Evolutionary conservation across 805 yeast genomes (phyloP).

Genomic region (Grigorovia transvaalensis): DNA sequence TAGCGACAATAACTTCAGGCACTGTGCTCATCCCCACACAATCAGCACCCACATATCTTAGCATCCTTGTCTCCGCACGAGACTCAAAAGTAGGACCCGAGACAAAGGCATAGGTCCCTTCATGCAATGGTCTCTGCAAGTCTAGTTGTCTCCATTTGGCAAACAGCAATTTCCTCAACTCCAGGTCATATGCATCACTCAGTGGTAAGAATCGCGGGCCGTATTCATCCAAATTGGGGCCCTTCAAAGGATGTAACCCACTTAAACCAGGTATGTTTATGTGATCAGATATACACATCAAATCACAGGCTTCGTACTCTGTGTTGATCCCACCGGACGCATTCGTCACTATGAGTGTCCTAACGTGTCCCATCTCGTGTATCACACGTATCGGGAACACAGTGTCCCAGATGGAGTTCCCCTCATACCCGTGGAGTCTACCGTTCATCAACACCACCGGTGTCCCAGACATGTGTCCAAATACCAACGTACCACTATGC

Average conservation of each 20-base stretch:
- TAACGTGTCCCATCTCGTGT: conserved; percentile 44
- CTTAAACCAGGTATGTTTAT: conserved; percentile 84
- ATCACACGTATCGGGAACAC: conserved; percentile 81
- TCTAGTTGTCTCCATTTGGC: conserved; percentile 35
- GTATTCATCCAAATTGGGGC: conserved; percentile 66
- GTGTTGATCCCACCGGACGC: conserved; percentile 89
- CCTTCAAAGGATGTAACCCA: conserved; percentile 80
- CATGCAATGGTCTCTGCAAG: conserved; percentile 51
- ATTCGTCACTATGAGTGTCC: conserved; percentile 70
- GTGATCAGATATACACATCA: conserved; percentile 86
- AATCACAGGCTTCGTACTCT: conserved; percentile 65
- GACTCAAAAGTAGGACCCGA: conserved; percentile 93
- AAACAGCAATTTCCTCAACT: conserved; percentile 53
- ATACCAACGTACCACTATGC: conserved; percentile 72
- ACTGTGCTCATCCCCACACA: conserved; percentile 98
- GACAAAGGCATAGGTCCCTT: conserved; percentile 77
- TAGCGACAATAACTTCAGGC: conserved; percentile 88
- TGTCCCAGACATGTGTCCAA: conserved; percentile 62
- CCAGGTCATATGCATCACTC: conserved; percentile 80
- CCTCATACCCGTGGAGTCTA: conserved; percentile 85
- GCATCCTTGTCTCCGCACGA: conserved; percentile 79
- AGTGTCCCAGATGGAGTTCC: conserved; percentile 70
- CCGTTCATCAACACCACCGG: conserved; percentile 94
- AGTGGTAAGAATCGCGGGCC: conserved; percentile 86
- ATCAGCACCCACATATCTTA: conserved; percentile 71